These are phyloP conservation scores for Pestalotiopsis sp. DNA, from an alignment of 2,329 filamentous ascomycete genomes.

Conservation along the genomic window DNA sequence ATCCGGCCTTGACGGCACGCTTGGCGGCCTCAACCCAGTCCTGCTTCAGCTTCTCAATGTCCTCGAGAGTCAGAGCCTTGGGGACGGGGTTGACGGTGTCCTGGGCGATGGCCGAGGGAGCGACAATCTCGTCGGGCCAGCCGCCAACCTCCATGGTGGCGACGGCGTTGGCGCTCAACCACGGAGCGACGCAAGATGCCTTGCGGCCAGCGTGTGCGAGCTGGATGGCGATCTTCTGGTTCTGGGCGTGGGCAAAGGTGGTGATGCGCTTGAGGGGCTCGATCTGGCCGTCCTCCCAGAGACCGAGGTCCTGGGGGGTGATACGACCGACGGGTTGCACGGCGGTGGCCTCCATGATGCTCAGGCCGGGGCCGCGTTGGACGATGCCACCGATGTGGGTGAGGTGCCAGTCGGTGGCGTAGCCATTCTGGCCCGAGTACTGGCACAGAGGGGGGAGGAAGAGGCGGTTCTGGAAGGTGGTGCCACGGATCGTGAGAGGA, in stretches of 20 bases:
- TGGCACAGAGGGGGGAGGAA: slow-evolving; percentile 14
- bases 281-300: slow-evolving; percentile 87
- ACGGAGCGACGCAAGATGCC: slow-evolving; percentile 38
- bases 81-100: slow-evolving; percentile 58
- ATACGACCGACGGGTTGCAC: slow-evolving; percentile 80
- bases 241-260: slow-evolving; percentile 54
- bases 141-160: slow-evolving; percentile 36
- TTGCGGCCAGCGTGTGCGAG: slow-evolving; percentile 65
- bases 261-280: slow-evolving; percentile 70
- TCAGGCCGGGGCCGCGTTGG: slow-evolving; percentile 72
- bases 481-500: slow-evolving; percentile 48
- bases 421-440: slow-evolving; percentile 62
- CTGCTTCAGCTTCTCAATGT: slow-evolving; percentile 37
- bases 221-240: slow-evolving; percentile 71
- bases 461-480: slow-evolving; percentile 27
- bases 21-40: slow-evolving; percentile 39
- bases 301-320: slow-evolving; percentile 75
- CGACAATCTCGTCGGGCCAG: slow-evolving; percentile 55
- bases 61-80: slow-evolving; percentile 56
- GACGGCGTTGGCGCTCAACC: slow-evolving; percentile 28
- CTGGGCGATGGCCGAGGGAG: slow-evolving; percentile 54
- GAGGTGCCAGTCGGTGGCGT: slow-evolving; percentile 80
- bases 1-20: slow-evolving; percentile 48
- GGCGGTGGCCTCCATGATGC: slow-evolving; percentile 78
- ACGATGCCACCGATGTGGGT: slow-evolving; percentile 84